Percentiles rank a stretch among this genome's conserved stretches.
These are phyloP conservation scores for Gracilaria gracilis DNA, from an alignment of 23 red algal genomes.

Conservation along the genomic window DNA sequence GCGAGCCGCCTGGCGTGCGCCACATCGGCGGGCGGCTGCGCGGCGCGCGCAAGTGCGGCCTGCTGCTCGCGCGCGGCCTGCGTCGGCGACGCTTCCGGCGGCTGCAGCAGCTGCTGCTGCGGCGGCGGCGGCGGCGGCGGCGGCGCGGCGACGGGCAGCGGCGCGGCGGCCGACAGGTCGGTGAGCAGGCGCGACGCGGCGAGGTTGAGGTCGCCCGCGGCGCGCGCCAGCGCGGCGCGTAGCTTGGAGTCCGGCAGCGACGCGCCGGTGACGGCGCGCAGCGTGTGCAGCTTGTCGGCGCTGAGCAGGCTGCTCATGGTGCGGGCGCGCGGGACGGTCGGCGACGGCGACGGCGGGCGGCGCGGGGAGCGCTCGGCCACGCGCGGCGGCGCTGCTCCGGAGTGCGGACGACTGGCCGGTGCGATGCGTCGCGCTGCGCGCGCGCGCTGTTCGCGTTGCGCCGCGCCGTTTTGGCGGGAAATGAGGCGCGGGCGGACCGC, in stretches of 20 bases:
- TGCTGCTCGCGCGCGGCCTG: not conserved
- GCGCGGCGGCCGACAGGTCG: not conserved
- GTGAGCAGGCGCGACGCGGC: slow-evolving; percentile 44
- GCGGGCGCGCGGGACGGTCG: too few relatives aligned
- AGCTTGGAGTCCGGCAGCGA: slow-evolving; percentile 35
- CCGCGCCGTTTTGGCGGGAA: too few relatives aligned
- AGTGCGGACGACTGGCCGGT: too few relatives aligned
- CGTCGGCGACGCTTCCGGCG: not conserved
- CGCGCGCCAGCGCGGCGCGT: slow-evolving; percentile 34
- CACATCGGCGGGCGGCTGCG: not conserved
- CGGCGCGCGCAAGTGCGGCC: too few relatives aligned
- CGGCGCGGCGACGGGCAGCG: not conserved
- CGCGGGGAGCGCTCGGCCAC: too few relatives aligned
- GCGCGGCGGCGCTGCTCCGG: too few relatives aligned
- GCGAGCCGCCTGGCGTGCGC: slow-evolving; percentile 26
- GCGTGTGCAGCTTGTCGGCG: slow-evolving; percentile 42
- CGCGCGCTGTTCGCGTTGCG: too few relatives aligned
- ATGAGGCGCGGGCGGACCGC: too few relatives aligned
- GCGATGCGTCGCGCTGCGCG: too few relatives aligned
- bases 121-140: not conserved
- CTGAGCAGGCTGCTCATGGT: slow-evolving; percentile 9
- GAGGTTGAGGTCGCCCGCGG: slow-evolving; percentile 46
- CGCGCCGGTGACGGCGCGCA: slow-evolving; percentile 39
- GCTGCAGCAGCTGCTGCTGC: too few relatives aligned
- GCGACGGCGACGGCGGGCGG: too few relatives aligned